Base-by-base conservation (phyloP, 2,329 filamentous ascomycete genomes). In the Fusarium neocosmosporiellum region DNA sequence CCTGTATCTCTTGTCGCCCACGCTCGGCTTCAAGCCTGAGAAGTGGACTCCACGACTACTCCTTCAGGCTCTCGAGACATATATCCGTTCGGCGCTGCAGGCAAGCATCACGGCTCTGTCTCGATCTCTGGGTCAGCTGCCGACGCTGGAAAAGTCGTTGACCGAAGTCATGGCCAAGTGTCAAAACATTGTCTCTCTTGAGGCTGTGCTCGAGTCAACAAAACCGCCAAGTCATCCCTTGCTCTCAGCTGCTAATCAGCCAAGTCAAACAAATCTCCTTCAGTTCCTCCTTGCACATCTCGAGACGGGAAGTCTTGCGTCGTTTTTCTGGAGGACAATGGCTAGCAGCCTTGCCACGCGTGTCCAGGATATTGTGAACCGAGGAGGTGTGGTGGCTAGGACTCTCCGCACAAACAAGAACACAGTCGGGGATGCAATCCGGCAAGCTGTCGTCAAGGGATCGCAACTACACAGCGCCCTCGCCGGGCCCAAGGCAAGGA, bases 281-380 rank as follows among this genome's bases (percentile, higher is more conserved):
- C 89, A 92, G 65, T 92, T 92, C 0, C 84, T 98, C 0, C 88
- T 97, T 10, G 85, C 89, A 13, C 87, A 92, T n/a, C 88, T 99
- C 9, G 96, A 98, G 81, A 98, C 95, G 0, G 90, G 93, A 0
- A 96, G 94, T 2, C 85, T 99, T 18, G 91, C 94, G 2, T 96
- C 93, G 1, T 97, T 96, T 81, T 99, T 98, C 84, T 99, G 96
- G 95, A 89, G 96, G 61, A 93, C 93, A 10, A 88, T 98, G 77
- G 96, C 96, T 0, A 90, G 93, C 1, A 92, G 90, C 64, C 86
- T 98, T 67, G 90, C 92, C 5, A 86, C 91, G 0, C 89, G 94
- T 24, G 94, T 98, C 0, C 92, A 95, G 80, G 96, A 98, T 73
- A 94, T 98, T 50, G 82, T 97, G 65, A 90, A 88, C 69, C 89